Base-by-base conservation (phyloP, 805 yeast genomes). In the Metschnikowia chrysomelidarum region DNA sequence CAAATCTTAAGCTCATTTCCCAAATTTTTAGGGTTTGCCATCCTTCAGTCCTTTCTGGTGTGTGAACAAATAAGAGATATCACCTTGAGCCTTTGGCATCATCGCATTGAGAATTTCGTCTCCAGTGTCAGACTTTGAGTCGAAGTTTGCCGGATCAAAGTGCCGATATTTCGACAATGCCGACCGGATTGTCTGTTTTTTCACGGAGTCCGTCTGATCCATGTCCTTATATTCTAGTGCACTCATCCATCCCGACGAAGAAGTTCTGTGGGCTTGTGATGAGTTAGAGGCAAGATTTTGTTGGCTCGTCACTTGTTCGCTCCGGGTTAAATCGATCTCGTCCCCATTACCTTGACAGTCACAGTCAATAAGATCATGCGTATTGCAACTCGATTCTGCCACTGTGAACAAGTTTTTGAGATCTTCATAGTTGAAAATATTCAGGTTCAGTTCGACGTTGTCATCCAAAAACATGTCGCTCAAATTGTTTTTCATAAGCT, bases 351-450 rank as follows among this genome's bases (percentile, higher is more conserved):
- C 87, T 0, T 48, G 43, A 56, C 91, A 82, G 19, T 62, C 46
- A 60, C 93, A 85, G 16, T 67, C 78, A 36, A 84, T 71, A 40
- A 87, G 57, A 46, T 82, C 94, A 56, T 88, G 95, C 0, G 96
- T 88, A 47, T 82, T 81, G 43, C 86, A 76, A 4, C 50, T 54
- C 0, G 82, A 71, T 3, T 67, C 60, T 3, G 49, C 51, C 5
- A 87, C 57, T 1, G 82, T 74, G 54, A 93, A 91, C 32, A 91
- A 64, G 53, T 88, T 89, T 40, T 73, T 77, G 46, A 91, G 61
- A 46, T 86, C 96, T 10, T 67, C 71, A 33, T 66, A 58, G 30
- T 80, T 80, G 54, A 91, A 91, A 2, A 85, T 69, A 51, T 84
- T 80, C 48, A 78, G 80, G 19, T 73, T 76, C 0, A 77, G 67